Base-by-base conservation (phyloP, 768 basidiomycete species). In the Udeniomyces megalosporus region DNA sequence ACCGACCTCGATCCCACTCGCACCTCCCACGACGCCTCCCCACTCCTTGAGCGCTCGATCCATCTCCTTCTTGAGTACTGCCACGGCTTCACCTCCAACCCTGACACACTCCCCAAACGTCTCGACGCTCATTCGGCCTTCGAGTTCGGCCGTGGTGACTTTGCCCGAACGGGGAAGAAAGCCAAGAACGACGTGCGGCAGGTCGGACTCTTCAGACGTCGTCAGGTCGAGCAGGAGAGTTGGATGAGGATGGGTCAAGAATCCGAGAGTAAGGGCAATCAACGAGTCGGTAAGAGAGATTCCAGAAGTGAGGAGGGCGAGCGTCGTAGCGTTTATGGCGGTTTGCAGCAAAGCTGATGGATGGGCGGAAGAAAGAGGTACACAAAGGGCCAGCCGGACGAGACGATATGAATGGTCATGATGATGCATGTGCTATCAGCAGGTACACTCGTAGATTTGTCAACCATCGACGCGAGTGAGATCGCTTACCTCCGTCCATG, bases 311-410 rank as follows among this genome's bases (percentile, higher is more conserved):
- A 87, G 81, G 32, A 99, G 80, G 0, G 93, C 90, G 46, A 99
- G 80, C 6, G 91, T 95, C 3, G 91, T 90, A 35, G 84, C 92
- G 71, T 97, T 99, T 70, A 99, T 87, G 67, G 88, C 85, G 5
- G 92, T 83, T 61, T 88, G 85, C 26, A 96, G 79, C 46, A 96
- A 77, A 0, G 88, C 88, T 77, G 66, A 17, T 22, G 31, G n/a
- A 66, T 2, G 34, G 49, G 1, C 14, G 12, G 17, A 20, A 10
- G 26, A 28, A 35, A 29, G 34, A 51, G 14, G 26, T 8, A 53
- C 20, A 20, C 3, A n/a, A 4, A 22, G 28, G 38, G 14, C 48
- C 26, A 42, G 38, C 17, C 17, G 38, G 38, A 17, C 17, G 38
- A 8, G n/a, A n/a, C n/a, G n/a, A 22, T 17, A 34, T 17, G 38